Conservation (phyloP, 345 rosid genomes). For the Tarenaya hassleriana region DNA sequence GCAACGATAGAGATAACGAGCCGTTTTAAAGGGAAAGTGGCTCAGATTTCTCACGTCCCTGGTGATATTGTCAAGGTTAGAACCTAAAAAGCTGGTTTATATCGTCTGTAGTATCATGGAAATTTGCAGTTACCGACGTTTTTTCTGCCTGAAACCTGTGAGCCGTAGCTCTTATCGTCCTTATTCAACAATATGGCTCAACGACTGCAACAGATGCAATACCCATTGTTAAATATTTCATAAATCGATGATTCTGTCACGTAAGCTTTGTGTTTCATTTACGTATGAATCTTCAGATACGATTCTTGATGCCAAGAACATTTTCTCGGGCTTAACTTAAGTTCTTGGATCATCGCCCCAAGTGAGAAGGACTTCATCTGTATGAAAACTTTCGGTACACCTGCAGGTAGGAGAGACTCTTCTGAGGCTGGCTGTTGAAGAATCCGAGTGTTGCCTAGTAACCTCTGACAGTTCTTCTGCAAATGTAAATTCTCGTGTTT, state of each 20-base stretch:
- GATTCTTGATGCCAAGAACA: not conserved
- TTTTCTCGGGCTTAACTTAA: not conserved
- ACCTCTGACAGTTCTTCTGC: constrained; percentile 21
- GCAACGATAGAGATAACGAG: constrained; percentile 95
- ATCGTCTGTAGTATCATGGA: no score
- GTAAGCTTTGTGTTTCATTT: no score
- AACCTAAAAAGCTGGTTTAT: not conserved
- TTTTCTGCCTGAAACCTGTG: no score
- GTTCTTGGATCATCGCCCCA: no score
- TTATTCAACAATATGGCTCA: no score
- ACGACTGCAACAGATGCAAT: no score
- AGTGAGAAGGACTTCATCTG: no score
- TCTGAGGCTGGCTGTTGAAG: constrained; percentile 56
- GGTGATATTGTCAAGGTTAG: constrained; percentile 84
- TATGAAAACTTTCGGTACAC: constrained; percentile 9
- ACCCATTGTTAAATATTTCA: no score
- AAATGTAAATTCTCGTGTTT: constrained; percentile 19
- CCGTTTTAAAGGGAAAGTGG: constrained; percentile 80
- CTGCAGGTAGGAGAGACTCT: constrained; percentile 91
- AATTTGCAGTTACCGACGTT: no score
- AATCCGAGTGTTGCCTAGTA: constrained; percentile 27
- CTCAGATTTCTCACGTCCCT: constrained; percentile 49
- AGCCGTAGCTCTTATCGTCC: no score
- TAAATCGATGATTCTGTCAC: no score
- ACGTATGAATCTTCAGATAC: no score